These are phyloP conservation scores for Biscogniauxia mediterranea DNA, from an alignment of 2,329 filamentous ascomycete species.

Conservation along the genomic window DNA sequence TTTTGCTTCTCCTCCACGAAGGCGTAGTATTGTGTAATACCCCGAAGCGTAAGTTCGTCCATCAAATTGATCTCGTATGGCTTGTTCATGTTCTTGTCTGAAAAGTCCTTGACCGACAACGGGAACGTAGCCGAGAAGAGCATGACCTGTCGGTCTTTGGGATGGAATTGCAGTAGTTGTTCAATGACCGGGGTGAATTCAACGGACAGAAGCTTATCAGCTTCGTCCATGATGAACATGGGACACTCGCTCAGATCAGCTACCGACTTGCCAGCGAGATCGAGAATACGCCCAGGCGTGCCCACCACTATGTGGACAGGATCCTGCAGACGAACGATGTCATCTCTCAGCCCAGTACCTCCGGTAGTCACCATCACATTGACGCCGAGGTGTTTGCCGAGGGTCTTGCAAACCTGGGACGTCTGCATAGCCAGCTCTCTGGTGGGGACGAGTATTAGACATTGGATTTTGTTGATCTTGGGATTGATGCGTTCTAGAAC, in stretches of 20 bases:
- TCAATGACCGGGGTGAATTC: constrained; percentile 98
- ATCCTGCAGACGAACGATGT: constrained; percentile 92
- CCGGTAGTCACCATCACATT: constrained; percentile 99
- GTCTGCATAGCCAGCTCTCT: constrained; percentile 97
- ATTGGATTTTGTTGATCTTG: constrained; percentile 94
- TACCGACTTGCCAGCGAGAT: constrained; percentile 93
- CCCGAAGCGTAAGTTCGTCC: constrained; percentile 96
- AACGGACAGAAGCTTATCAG: constrained; percentile 92
- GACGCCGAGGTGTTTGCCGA: constrained; percentile 94
- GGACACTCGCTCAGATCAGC: constrained; percentile 94
- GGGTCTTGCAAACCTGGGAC: constrained; percentile 97
- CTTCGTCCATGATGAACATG: constrained; percentile 99
- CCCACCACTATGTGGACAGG: constrained; percentile 97
- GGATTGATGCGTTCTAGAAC: constrained; percentile 94
- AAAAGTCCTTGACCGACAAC: constrained; percentile 95
- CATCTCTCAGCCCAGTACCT: constrained; percentile 90
- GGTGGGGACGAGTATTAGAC: constrained; percentile 92
- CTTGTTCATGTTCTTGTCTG: constrained; percentile 93
- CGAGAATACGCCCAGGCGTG: constrained; percentile 92
- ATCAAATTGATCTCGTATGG: constrained; percentile 99
- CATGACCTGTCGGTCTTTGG: constrained; percentile 98
- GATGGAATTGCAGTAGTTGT: constrained; percentile 90
- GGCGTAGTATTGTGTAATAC: constrained; percentile 98
- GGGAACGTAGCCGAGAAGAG: constrained; percentile 98
- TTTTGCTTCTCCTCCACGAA: constrained; percentile 99